Evolutionary conservation across 495 filamentous ascomycete genomes (phyloP), one percentile per base, ranked within the genome.

Genomic region (Hypomontagnella monticulosa): DNA sequence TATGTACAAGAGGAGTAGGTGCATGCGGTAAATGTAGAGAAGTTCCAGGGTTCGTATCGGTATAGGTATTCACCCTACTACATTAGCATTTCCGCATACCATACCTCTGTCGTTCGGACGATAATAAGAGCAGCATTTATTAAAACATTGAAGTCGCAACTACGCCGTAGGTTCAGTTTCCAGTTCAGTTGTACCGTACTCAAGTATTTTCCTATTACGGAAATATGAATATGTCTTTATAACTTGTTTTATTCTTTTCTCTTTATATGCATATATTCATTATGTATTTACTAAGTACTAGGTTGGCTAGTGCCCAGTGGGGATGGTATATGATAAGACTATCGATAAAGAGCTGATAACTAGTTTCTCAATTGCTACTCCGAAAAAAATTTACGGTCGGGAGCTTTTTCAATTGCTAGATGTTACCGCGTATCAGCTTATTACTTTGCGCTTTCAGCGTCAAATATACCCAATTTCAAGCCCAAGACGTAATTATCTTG

Each of bases 331-430:
- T 41, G 15, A 27, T 15, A 11, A 53, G 34, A 4, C 41, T 49
- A 66, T 66, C 63, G 63, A 66, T 66, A 60, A 66, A 6, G 47
- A 10, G 16, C 40, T 8, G 60, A 6, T 47, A 10, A n/a, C 40
- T 8, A 7, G 4, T 3, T 10, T 15, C n/a, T 23, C n/a, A 34
- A 36, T 16, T 32, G 11, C n/a, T 30, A 23, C 36, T 30, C 9
- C 7, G 10, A 16, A 60, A 66, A 66, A 60, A 66, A 66, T 66
- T 66, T 66, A 61, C 10, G 49, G 33, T 51, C 44, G 15, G 41
- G 32, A 38, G 32, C 15, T 9, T 32, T 7, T 55, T 30, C 43
- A 19, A 48, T 23, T 63, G 15, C n/a, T 34, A 18, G 16, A 30
- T 16, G 19, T 57, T 30, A 47, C 47, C 19, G 36, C 36, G 27